Evolutionary conservation across 495 filamentous ascomycete species (phyloP), one percentile per base, ranked within the genome.

Genomic region (Penicillium salamii): DNA sequence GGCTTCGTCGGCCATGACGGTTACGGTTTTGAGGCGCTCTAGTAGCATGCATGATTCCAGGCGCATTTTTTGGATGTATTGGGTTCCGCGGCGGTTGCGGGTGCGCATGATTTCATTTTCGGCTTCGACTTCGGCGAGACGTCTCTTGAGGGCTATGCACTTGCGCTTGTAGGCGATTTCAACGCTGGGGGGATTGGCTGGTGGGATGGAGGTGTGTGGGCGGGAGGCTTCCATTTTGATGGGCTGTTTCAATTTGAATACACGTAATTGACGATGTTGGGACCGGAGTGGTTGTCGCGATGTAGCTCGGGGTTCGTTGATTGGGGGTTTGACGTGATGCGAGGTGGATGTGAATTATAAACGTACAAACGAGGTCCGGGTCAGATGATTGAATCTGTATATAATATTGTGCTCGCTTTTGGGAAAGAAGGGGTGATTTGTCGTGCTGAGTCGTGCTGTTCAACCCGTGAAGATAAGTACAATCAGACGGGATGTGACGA

Each of bases 121-220:
- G 24, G 87, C 85, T 59, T 97, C 90, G 59, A 97, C 86, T 62
- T 97, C 92, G 50, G 78, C 83, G 45, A 96, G 86, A 33, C 95
- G 89, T 55, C 86, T 85, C 69, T 93, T 95, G 15, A 99, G 82
- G 54, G 93, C 86, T 71, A 96, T 91, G 67, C 95, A 97, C 81
- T 99, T 99, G 59, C 86, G 82, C 58, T 92, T 90, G 72, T 99
- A 99, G 46, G 92, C 91, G 60, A 89, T 84, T 70, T 99, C 95
- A 36, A 97, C 90, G 23, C 91, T 95, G 15, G 93, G 91, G 12
- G 93, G 90, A 55, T 76, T 76, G 26, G 66, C 52, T 19, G 68
- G 56, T 7, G 65, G 56, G 20, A 46, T 14, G 37, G 67, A 55
- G 28, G 58, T 52, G 23, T 57, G 40, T 42, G 57, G 46, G 28